phyloP scores from a whole-genome alignment of 1,284 basidiomycete species.

The Lignosus rhinocerotis region DNA sequence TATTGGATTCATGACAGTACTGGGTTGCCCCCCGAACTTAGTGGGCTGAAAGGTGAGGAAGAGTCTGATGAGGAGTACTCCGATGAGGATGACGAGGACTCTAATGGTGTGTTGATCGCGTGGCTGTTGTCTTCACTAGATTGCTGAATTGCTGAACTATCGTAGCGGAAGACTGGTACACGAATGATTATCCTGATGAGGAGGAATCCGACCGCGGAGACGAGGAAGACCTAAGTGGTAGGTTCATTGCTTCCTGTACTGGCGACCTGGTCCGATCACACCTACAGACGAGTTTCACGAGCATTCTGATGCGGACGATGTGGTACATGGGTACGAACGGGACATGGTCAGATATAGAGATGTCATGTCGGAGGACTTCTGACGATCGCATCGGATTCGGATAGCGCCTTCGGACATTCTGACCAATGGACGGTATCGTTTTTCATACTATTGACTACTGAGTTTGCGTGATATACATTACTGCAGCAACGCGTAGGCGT shows the following conservation, averaged over 20 bases:
- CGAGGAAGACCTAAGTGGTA: slow-evolving; percentile 44
- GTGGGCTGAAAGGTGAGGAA: slow-evolving; percentile 51
- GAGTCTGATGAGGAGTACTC: slow-evolving; percentile 74
- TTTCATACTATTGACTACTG: too few species aligned
- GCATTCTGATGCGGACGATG: slow-evolving; percentile 19
- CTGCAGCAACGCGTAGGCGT: too few species aligned
- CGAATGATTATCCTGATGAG: slow-evolving; percentile 79
- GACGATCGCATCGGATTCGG: not conserved
- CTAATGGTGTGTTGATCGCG: slow-evolving; percentile 55
- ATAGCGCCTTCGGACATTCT: too few species aligned
- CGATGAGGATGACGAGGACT: slow-evolving; percentile 80
- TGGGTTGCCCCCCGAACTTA: slow-evolving; percentile 55
- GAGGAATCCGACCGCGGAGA: slow-evolving; percentile 46
- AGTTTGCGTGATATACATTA: too few species aligned
- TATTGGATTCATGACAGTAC: slow-evolving; percentile 41
- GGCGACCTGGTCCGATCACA: not conserved
- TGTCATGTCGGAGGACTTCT: slow-evolving; percentile 10
- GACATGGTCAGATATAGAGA: slow-evolving; percentile 11
- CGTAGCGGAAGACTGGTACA: slow-evolving; percentile 77
- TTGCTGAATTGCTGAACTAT: not conserved
- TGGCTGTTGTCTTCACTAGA: not conserved
- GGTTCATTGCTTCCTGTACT: not conserved
- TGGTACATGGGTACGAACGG: slow-evolving; percentile 6
- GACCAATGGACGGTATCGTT: too few species aligned
- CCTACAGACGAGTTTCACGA: slow-evolving; percentile 25